Evolutionary conservation across 768 basidiomycete genomes (phyloP).

Genomic region (Termitomyces heimii): DNA sequence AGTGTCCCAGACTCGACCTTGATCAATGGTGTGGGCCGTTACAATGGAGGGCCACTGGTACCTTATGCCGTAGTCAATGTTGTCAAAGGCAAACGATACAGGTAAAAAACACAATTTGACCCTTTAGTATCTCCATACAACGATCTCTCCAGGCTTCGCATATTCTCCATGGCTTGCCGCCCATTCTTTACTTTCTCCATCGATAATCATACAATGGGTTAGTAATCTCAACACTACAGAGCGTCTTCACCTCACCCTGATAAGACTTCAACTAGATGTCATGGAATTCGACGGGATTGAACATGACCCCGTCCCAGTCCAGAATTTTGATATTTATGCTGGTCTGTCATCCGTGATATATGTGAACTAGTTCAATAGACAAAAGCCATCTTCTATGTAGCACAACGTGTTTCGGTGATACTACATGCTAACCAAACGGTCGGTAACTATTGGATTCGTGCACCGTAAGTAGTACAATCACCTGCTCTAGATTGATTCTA

Average conservation of each 20-base stretch:
- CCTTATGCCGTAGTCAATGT: conserved; percentile 40
- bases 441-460: conserved; percentile 39
- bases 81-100: conserved; percentile 32
- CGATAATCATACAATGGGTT: conserved; percentile 27
- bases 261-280: neutral
- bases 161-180: conserved; percentile 40
- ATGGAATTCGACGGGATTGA: conserved; percentile 37
- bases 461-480: conserved; percentile 7
- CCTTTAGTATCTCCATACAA: neutral
- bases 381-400: conserved; percentile 8
- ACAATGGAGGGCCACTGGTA: conserved; percentile 29
- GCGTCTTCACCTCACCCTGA: neutral
- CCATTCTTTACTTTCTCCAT: conserved; percentile 32
- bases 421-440: conserved; percentile 36
- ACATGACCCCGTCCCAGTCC: conserved; percentile 29
- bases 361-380: neutral
- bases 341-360: conserved; percentile 16
- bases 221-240: neutral
- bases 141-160: conserved; percentile 23
- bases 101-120: conserved; percentile 15
- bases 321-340: conserved; percentile 35
- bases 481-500: neutral
- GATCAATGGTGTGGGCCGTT: conserved; percentile 40
- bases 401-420: conserved; percentile 31
- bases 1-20: conserved; percentile 33